These are phyloP conservation scores for Paxillus ammoniavirescens DNA, from an alignment of 768 basidiomycete species.

Conservation along the genomic window DNA sequence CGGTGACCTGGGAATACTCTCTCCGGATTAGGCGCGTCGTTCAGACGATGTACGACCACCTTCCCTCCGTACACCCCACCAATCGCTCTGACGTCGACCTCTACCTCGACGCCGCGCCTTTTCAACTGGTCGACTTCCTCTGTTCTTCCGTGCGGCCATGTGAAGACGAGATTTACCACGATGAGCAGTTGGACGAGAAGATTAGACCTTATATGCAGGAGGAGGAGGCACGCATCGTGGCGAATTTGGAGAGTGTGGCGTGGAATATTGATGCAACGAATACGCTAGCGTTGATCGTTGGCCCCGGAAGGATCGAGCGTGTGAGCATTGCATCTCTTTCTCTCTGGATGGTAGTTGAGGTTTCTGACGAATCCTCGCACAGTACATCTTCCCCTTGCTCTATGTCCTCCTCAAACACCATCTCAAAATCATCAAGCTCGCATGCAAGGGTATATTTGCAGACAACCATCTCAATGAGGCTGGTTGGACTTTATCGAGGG, in stretches of 20 bases:
- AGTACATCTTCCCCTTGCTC: conserved; percentile 37
- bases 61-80: conserved; percentile 10
- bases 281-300: conserved; percentile 28
- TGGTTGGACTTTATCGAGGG: conserved; percentile 15
- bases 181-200: conserved; percentile 15
- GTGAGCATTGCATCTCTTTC: conserved; percentile 13
- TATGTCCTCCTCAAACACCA: conserved; percentile 35
- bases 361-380: not conserved
- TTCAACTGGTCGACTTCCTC: conserved; percentile 1
- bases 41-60: conserved; percentile 20
- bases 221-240: conserved; percentile 26
- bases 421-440: conserved; percentile 31
- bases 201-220: conserved; percentile 23
- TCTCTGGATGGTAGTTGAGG: not conserved
- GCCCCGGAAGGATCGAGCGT: conserved; percentile 34
- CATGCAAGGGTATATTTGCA: conserved; percentile 24
- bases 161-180: conserved; percentile 14
- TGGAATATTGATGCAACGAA: conserved; percentile 34
- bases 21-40: conserved; percentile 15
- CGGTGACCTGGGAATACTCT: conserved; percentile 13
- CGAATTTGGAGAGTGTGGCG: conserved; percentile 26
- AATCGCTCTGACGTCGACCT: conserved; percentile 22
- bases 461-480: conserved; percentile 27
- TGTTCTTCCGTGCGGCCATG: conserved; percentile 10
- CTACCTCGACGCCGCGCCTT: conserved; percentile 21